Base-by-base conservation (phyloP, 768 basidiomycete genomes). In the Saitozyma sp. region DNA sequence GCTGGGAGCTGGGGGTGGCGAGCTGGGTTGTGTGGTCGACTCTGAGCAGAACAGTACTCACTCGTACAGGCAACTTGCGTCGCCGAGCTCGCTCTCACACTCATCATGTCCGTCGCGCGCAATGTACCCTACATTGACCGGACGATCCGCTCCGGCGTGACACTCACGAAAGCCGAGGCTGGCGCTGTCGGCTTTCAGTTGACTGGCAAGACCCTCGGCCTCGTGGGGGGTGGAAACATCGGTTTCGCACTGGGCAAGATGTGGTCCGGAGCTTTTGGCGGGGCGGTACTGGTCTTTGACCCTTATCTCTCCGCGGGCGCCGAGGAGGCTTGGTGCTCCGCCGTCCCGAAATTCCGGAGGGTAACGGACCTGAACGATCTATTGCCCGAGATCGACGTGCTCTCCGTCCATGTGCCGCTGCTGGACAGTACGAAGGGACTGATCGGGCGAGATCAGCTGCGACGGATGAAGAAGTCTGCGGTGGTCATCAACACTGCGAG, bases 401-500 rank as follows among this genome's bases (percentile, higher is more conserved):
- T 65, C 19, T 69, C 64, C 5, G 50, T 69, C 41, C 56, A 69
- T 48, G 51, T 69, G 6, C 67, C 64, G 1, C 54, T 69, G 20
- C 20, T 54, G 17, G 64, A 53, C 0, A 45, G 19, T 10, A 69
- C 67, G 6, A 58, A 38, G 14, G 41, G 56, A 37, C 41, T 69
- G 38, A 63, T 69, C 48, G 39, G 43, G 29, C 61, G 59, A 41
- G 29, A 54, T 1, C 56, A 75, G 45, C 59, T 80, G 29, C 51
- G 40, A 4, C 80, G 43, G n/a, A 82, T 89, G 83, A 86, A 87
- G 71, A 79, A 82, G 0, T 81, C 83, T 6, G 83, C 87, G 0
- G 82, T 86, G 68, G 80, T 89, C 59, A 83, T 89, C 70, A 89
- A 89, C 71, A 87, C 87, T 1, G 86, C 86, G 1, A 78, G 88